Percentiles rank a stretch among this genome's conserved stretches.
These are phyloP conservation scores for Fibroporia radiculosa DNA, from an alignment of 768 basidiomycete species.

Conservation along the genomic window DNA sequence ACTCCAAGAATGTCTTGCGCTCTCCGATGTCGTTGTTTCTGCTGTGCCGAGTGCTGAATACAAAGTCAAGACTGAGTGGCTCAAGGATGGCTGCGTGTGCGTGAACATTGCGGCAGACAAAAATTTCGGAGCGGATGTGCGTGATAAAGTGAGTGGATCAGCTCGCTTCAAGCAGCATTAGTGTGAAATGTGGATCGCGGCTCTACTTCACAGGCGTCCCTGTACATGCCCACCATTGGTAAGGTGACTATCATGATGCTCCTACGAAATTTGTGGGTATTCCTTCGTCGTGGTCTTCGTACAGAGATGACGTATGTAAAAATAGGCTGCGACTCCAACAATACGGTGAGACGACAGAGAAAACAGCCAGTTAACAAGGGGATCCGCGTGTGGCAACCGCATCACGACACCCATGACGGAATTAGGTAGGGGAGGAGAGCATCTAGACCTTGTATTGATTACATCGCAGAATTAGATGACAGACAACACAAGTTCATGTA, in stretches of 20 bases:
- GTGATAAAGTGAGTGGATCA: slow-evolving; percentile 67
- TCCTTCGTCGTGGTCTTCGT: no score
- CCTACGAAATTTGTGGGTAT: slow-evolving; percentile 82
- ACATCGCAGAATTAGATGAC: background rate
- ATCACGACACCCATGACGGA: no score
- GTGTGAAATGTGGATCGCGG: background rate
- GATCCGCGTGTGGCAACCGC: no score
- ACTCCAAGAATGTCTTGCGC: slow-evolving; percentile 70
- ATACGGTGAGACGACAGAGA: slow-evolving; percentile 30
- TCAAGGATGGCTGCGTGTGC: slow-evolving; percentile 93
- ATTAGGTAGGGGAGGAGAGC: background rate
- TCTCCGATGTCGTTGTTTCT: slow-evolving; percentile 90
- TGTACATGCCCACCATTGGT: slow-evolving; percentile 95
- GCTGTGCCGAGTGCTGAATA: slow-evolving; percentile 84
- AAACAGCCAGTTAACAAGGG: no score
- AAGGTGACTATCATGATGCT: slow-evolving; percentile 98
- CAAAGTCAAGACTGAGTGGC: slow-evolving; percentile 81
- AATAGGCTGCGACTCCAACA: slow-evolving; percentile 52
- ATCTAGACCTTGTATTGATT: background rate
- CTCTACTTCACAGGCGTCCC: slow-evolving; percentile 55
- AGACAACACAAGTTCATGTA: background rate
- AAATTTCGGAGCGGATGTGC: slow-evolving; percentile 91
- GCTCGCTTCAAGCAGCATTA: background rate
- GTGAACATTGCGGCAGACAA: slow-evolving; percentile 92
- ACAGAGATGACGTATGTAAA: no score